Evolutionary conservation across 2,329 filamentous ascomycete genomes (phyloP), one percentile per base, ranked within the genome.

Genomic region (Trichoderma aggressivum): DNA sequence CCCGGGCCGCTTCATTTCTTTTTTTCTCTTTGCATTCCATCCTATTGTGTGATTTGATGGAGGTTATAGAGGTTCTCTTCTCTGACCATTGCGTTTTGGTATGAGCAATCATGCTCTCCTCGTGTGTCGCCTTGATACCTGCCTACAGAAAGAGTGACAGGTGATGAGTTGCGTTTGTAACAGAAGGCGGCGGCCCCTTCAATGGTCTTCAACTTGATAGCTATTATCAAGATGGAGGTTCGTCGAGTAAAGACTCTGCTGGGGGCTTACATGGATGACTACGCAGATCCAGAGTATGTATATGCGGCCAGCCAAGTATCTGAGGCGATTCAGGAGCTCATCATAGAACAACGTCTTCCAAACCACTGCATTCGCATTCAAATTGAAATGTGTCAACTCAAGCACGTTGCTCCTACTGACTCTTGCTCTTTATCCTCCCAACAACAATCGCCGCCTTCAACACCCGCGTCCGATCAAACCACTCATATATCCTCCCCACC

Each of bases 371-470:
- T n/a, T 7, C 28, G 12, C 16, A 58, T 16, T n/a, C 28, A 34
- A n/a, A 2, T 1, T 3, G 36, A n/a, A 39, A 39, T 39, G 16
- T 39, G 18, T 36, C 16, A 18, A 39, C 3, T 3, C 4, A 18
- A 8, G 0, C 47, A 14, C 30, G 1, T 7, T 8, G 28, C 7
- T n/a, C 11, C 47, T 56, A 66, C 16, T 58, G 63, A 18, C 63
- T 66, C 16, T 66, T 66, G 50, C 32, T 50, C 55, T 69, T 70
- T 7, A 14, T 69, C 66, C 53, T 69, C 66, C 78, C 81, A 14
- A 82, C 77, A 1, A 83, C 78, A 47, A 83, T 77, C 1, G 77
- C 77, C 0, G 80, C 82, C 61, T 75, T 80, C 10, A 83, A 73
- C 2, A 80, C 78, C 2, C 76, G 75, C 1, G 80, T 79, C 53